A percentile compares a stretch with the other conserved stretches of the same genome.
Conservation (phyloP, 129 eudicot species). For the Sambucus nigra region DNA sequence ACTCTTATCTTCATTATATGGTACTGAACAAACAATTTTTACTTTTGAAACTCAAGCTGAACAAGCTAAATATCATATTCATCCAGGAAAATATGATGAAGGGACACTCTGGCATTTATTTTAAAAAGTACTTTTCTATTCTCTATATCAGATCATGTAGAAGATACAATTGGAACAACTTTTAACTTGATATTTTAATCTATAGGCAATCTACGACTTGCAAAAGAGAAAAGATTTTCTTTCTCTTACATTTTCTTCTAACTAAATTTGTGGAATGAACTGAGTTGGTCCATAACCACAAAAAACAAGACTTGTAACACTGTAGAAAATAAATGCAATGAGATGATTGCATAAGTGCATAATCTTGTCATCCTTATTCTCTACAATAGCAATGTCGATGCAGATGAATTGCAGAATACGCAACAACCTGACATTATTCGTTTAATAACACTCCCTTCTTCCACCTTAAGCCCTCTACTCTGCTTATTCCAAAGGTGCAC, state of each 20-base stretch:
- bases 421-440: conserved; percentile 45
- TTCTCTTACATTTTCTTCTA: conserved; percentile 10
- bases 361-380: conserved; percentile 17
- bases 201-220: neutral
- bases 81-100: neutral
- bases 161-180: neutral
- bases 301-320: neutral
- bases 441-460: conserved; percentile 71
- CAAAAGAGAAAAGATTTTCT: neutral
- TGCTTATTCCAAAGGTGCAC: conserved; percentile 96
- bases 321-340: neutral
- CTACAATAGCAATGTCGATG: conserved; percentile 14
- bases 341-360: conserved; percentile 14
- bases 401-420: conserved; percentile 47
- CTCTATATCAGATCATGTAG: conserved; percentile 5
- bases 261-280: conserved; percentile 25
- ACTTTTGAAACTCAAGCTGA: neutral
- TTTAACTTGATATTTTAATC: neutral
- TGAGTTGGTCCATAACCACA: conserved; percentile 29
- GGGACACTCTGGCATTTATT: neutral
- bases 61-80: neutral
- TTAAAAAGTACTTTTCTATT: neutral
- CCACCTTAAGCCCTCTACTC: conserved; percentile 46
- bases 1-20: too few relatives aligned
- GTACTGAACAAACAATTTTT: neutral